A percentile compares a stretch with the other conserved stretches of the same genome.
Evolutionary conservation across 345 rosid genomes (phyloP).

Genomic region (Gynandropsis gynandra): DNA sequence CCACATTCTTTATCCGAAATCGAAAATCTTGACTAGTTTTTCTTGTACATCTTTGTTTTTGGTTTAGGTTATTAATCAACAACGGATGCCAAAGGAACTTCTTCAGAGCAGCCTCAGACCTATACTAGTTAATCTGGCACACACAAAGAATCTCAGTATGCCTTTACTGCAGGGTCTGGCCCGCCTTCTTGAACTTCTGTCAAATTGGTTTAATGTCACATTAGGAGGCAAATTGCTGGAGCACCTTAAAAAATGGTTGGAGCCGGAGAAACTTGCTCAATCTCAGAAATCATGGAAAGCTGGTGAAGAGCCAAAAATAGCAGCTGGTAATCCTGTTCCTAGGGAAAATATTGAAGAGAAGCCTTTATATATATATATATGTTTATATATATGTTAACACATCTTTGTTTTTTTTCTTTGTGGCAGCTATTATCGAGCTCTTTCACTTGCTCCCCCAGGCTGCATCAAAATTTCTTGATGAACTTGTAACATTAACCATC

Average conservation of each 20-base stretch:
- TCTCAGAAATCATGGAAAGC: conserved; percentile 92
- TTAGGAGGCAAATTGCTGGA: conserved; percentile 95
- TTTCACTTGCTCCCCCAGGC: conserved; percentile 97
- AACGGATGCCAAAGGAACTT: conserved; percentile 98
- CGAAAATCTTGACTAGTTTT: conserved; percentile 1
- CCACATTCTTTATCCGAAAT: background rate
- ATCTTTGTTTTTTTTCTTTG: conserved; percentile 19
- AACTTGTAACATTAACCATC: conserved; percentile 84
- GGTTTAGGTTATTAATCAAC: conserved; percentile 85
- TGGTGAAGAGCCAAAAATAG: conserved; percentile 99
- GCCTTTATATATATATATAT: conserved; percentile 3
- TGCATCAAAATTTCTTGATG: conserved; percentile 93
- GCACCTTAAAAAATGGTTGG: conserved; percentile 98
- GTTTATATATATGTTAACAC: conserved; percentile 9
- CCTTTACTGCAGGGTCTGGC: conserved; percentile 98
- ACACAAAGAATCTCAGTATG: conserved; percentile 97
- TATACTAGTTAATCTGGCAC: conserved; percentile 88
- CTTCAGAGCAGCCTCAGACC: conserved; percentile 99
- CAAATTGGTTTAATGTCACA: conserved; percentile 97
- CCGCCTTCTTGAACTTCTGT: conserved; percentile 90
- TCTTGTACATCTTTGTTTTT: conserved; percentile 13
- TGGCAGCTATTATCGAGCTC: conserved; percentile 96
- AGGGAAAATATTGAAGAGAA: conserved; percentile 3
- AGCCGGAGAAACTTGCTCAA: conserved; percentile 95
- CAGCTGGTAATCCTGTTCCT: conserved; percentile 54